Base-by-base conservation (phyloP, 2,329 filamentous ascomycete species). In the Periconia sp. region DNA sequence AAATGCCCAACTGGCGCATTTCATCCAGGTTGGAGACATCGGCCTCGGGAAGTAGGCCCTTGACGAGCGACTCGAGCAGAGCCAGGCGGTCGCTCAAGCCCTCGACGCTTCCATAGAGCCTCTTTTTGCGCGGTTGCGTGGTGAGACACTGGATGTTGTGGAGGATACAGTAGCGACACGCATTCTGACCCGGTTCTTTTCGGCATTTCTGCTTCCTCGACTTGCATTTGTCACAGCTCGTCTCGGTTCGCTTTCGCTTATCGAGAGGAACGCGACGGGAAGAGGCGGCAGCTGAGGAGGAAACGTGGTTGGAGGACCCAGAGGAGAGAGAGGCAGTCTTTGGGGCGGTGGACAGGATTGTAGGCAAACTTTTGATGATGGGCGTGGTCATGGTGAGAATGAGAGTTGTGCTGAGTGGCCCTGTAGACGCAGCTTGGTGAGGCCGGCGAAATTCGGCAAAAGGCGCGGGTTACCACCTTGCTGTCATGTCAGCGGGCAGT, bases 181-280 rank as follows among this genome's bases (percentile, higher is more conserved):
- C 59, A 3, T 70, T 67, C 43, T 75, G 68, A 20, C 71, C 74
- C 6, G 70, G 62, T 51, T 72, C 66, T 30, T 72, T 72, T 52
- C 74, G 65, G 64, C 77, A 79, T 61, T 79, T 79, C 54, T 78
- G 76, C 61, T 78, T 78, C 44, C 76, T 67, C 53, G 71, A 74
- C 66, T 78, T 78, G 71, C 76, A 79, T 54, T 76, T 76, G 64
- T 79, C 77, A 64, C 77, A 79, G 49, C 69, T 74, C 15, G 74
- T 75, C 57, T 78, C 77, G 47, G 77, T 77, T 20, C 76, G 69
- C 57, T 78, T 77, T 42, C 77, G 70, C 60, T 77, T 76, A 52
- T 77, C 75, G 44, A 73, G 68, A 6, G 77, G 77, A 13, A 78
- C 75, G 52, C 70, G 62, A 54, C 70, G 70, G 47, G 69, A 70